A percentile compares a stretch with the other conserved stretches of the same genome.
Conservation (phyloP, 495 filamentous ascomycete genomes). For the Aspergillus bertholletiae region DNA sequence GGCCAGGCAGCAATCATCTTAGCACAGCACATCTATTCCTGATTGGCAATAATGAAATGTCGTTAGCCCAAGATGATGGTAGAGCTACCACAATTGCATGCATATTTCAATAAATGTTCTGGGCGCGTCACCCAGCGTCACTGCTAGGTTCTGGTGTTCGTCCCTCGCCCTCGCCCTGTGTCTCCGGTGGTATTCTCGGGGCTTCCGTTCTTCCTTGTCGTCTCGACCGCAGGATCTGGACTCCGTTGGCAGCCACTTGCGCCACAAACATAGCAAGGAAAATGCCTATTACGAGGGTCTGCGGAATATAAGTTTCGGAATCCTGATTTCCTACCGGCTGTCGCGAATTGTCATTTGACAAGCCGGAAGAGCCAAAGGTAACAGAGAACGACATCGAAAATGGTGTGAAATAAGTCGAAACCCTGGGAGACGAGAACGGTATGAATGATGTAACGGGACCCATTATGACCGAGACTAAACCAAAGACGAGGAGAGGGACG, state of each 20-base stretch:
- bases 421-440: slow-evolving; percentile 22
- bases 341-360: slow-evolving; percentile 7
- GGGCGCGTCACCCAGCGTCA: slow-evolving; percentile 1
- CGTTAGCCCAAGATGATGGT: not conserved
- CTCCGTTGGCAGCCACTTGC: slow-evolving; percentile 31
- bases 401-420: slow-evolving; percentile 31
- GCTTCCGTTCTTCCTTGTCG: slow-evolving; percentile 11
- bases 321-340: slow-evolving; percentile 5
- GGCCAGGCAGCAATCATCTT: not conserved
- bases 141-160: not conserved
- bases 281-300: slow-evolving; percentile 32
- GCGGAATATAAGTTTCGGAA: slow-evolving; percentile 28
- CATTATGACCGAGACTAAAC: slow-evolving; percentile 25
- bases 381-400: slow-evolving; percentile 40
- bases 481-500: slow-evolving; percentile 43
- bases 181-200: slow-evolving; percentile 4
- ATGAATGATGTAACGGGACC: slow-evolving; percentile 18
- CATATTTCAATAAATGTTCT: not conserved
- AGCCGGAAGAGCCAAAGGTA: slow-evolving; percentile 31
- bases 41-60: not conserved
- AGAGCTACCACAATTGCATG: not conserved
- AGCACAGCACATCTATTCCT: not conserved
- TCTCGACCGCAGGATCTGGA: slow-evolving; percentile 28
- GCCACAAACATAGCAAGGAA: slow-evolving; percentile 34
- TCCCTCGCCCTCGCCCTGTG: slow-evolving; percentile 14